Evolutionary conservation across 371 early-diverging fungal genomes (phyloP).

Genomic region (Blakeslea trispora): DNA sequence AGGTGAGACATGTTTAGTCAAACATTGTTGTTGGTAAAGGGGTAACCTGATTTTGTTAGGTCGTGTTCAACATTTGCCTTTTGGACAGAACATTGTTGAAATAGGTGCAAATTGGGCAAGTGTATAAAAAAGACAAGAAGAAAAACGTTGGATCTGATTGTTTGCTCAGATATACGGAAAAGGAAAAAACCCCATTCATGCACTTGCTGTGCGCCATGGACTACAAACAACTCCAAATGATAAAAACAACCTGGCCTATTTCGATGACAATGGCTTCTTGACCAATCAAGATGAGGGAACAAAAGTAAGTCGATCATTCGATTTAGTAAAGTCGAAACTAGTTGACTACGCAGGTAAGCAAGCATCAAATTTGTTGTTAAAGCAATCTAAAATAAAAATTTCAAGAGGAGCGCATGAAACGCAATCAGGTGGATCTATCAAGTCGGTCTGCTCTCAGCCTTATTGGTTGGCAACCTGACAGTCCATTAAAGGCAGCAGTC

Average conservation of each 20-base stretch:
- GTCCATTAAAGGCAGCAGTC: constrained; percentile 40
- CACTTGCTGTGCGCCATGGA: constrained; percentile 35
- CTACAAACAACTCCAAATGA: constrained; percentile 41
- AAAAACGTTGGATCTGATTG: no score
- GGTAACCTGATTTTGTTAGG: no score
- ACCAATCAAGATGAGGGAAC: constrained; percentile 17
- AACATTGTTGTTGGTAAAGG: no score
- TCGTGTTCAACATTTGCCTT: constrained; percentile 37
- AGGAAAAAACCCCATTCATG: constrained; percentile 46
- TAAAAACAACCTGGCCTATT: constrained; percentile 40
- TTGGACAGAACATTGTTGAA: constrained; percentile 38
- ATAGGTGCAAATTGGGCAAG: constrained; percentile 54
- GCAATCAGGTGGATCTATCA: constrained; percentile 40
- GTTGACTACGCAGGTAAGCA: constrained; percentile 39
- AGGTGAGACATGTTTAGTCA: no score
- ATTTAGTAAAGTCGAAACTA: constrained; percentile 26
- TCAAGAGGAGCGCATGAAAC: constrained; percentile 31
- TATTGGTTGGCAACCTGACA: constrained; percentile 42
- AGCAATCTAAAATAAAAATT: not conserved
- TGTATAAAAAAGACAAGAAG: no score
- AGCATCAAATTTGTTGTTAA: no score
- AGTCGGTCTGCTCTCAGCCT: constrained; percentile 40
- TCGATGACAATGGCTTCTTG: constrained; percentile 30
- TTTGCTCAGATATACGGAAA: constrained; percentile 50
- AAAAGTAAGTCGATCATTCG: constrained; percentile 19